phyloP scores from a whole-genome alignment of 805 yeast genomes.

The Saccharomycopsis malanga region DNA sequence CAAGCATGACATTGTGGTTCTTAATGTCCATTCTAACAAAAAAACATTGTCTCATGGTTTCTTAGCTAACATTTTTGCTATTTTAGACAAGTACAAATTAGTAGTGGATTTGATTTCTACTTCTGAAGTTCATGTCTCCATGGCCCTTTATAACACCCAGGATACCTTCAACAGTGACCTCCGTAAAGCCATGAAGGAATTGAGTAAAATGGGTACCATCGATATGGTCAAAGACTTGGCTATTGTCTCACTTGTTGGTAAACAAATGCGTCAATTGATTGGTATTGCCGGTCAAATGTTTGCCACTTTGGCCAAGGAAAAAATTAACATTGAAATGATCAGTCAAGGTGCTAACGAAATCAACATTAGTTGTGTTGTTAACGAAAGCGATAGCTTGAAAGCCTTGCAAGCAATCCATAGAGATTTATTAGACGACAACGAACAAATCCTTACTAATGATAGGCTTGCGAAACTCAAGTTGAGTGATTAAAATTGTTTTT shows the following conservation, averaged over 20 bases:
- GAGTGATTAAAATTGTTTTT: neutral
- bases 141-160: constrained; percentile 83
- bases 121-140: constrained; percentile 95
- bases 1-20: constrained; percentile 83
- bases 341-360: constrained; percentile 98
- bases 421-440: neutral
- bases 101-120: constrained; percentile 96
- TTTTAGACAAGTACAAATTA: constrained; percentile 72
- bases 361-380: constrained; percentile 91
- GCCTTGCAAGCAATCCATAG: constrained; percentile 79
- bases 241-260: constrained; percentile 91
- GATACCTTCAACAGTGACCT: constrained; percentile 51
- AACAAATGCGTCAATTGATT: constrained; percentile 92
- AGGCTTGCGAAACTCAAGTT: neutral
- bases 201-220: constrained; percentile 76
- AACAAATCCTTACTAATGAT: neutral
- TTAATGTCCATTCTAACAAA: constrained; percentile 90
- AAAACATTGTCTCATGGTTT: constrained; percentile 92
- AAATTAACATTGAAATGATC: constrained; percentile 94
- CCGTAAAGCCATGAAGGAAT: constrained; percentile 68
- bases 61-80: constrained; percentile 81
- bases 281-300: constrained; percentile 98
- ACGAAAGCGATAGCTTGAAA: constrained; percentile 70
- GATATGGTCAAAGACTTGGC: constrained; percentile 85
- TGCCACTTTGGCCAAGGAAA: constrained; percentile 84